A percentile compares a stretch with the other conserved stretches of the same genome.
phyloP scores from a whole-genome alignment of 2,329 filamentous ascomycete species.

The Leptosphaerulina australis region DNA sequence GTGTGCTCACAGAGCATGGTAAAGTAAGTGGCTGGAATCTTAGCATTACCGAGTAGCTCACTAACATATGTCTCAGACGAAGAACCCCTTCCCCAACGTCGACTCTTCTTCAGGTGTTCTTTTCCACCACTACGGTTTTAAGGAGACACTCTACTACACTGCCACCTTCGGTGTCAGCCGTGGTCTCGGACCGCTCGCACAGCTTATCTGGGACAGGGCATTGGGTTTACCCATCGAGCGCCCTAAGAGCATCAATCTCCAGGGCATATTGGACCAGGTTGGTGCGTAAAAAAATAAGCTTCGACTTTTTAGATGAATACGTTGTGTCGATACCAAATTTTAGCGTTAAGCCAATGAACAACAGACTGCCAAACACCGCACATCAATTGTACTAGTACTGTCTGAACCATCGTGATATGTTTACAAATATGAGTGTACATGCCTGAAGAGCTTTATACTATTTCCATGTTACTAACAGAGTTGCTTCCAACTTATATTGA shows the following conservation, averaged over 20 bases:
- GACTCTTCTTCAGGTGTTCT: slow-evolving; percentile 91
- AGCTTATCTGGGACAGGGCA: slow-evolving; percentile 95
- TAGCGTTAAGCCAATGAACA: slow-evolving; percentile 20
- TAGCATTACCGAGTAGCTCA: neutral
- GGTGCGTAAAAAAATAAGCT: slow-evolving; percentile 30
- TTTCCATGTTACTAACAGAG: neutral
- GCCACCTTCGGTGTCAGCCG: slow-evolving; percentile 73
- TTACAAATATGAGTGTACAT: neutral
- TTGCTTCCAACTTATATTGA: slow-evolving; percentile 1
- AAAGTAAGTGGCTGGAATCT: slow-evolving; percentile 60
- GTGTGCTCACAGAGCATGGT: slow-evolving; percentile 90
- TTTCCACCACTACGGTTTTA: slow-evolving; percentile 98
- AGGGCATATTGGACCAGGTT: slow-evolving; percentile 74
- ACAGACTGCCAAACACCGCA: neutral
- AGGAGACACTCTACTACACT: slow-evolving; percentile 93
- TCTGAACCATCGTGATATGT: neutral
- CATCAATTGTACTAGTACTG: neutral
- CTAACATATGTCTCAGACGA: slow-evolving; percentile 62
- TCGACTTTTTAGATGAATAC: neutral
- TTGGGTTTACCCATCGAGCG: slow-evolving; percentile 94
- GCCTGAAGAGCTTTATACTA: too few species aligned
- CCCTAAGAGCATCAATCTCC: slow-evolving; percentile 95
- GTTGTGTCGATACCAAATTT: slow-evolving; percentile 26
- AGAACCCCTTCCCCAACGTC: slow-evolving; percentile 97
- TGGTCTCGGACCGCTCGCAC: slow-evolving; percentile 83